Evolutionary conservation across 2,329 filamentous ascomycete genomes (phyloP), one percentile per base, ranked within the genome.

Genomic region (Penicillium brevicompactum): DNA sequence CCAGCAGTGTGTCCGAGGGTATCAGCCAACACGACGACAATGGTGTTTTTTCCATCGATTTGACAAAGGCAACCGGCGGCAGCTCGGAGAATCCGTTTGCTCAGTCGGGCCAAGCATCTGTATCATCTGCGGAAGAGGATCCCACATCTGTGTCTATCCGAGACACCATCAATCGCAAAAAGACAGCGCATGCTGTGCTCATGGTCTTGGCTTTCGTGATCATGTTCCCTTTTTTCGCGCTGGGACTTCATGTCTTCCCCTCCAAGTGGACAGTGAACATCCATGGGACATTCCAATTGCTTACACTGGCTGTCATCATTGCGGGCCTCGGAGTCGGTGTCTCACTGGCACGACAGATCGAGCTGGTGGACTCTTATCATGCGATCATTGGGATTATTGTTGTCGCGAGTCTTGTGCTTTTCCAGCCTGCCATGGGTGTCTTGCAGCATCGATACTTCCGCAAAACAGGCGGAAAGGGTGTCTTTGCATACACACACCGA

Each of bases 361-460:
- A 63, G 11, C 51, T 76, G 53, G 54, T 80, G 9, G 55, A 70
- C 45, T 65, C 71, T 42, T 70, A 78, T 43, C 83, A 85, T 58
- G 73, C 79, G 1, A 75, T 83, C 59, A 82, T 85, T 48, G 83
- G 83, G n/a, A 75, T 82, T 6, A 65, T 84, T 11, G 74, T 83
- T 3, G 70, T 85, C 37, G 69, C 70, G 1, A 59, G 74, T 5
- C 66, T 89, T 1, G 75, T 89, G 2, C 73, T 86, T 10, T 81
- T 87, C 59, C 81, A 84, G 58, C 83, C 82, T 0, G 65, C 78
- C 2, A 70, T 83, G 32, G 83, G 83, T 4, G 64, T 76, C 14
- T 55, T 82, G 2, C 83, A 85, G 57, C 83, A 85, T 61, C 56
- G 69, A 3, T 62, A 79, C 40, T 85, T 78, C 72, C 78, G 78